Evolutionary conservation across 2,329 filamentous ascomycete genomes (phyloP), one percentile per base, ranked within the genome.

Genomic region (Sarocladium kiliense): DNA sequence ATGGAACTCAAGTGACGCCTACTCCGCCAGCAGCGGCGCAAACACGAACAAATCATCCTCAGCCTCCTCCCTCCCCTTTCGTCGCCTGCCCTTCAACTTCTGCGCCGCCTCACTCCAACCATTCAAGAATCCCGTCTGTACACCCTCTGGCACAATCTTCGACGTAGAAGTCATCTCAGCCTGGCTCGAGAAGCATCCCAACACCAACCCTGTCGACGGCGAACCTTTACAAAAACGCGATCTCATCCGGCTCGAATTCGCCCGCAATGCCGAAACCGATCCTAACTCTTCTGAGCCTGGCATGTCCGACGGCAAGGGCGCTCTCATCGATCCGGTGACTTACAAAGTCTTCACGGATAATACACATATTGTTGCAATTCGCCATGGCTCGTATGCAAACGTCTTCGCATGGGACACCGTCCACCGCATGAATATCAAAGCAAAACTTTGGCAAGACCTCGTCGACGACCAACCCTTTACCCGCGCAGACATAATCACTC

Each of bases 271-370:
- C 54, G 88, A 92, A 58, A 72, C 75, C 42, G 75, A 80, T 61
- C 27, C 32, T 4, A 34, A 21, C 27, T 73, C 74, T 2, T 72
- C 77, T 39, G 73, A 77, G 41, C 74, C 73, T 9, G 76, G 73
- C 2, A 60, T 72, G 12, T 74, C 74, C 59, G 80, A 84, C 59
- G 79, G 76, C 16, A 77, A 80, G 58, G 88, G 84, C 54, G 94
- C 97, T 64, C 89, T 94, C 65, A 90, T 97, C 59, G 94, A 99
- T 65, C 95, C 94, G 0, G 93, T 99, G 47, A 97, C 92, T 0
- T 97, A 89, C 78, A 99, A 99, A 71, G 89, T 96, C 41, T 91
- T 99, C 65, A 99, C 94, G 47, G 91, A 99, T 69, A 97, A 97
- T 71, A 97, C 94, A 3, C 94, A 97, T 71, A 90, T 99, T 57